Percentiles rank a stretch among this genome's conserved stretches.
Evolutionary conservation across 176 grass and related monocot species (phyloP).

Genomic region (Eleusine coracana): DNA sequence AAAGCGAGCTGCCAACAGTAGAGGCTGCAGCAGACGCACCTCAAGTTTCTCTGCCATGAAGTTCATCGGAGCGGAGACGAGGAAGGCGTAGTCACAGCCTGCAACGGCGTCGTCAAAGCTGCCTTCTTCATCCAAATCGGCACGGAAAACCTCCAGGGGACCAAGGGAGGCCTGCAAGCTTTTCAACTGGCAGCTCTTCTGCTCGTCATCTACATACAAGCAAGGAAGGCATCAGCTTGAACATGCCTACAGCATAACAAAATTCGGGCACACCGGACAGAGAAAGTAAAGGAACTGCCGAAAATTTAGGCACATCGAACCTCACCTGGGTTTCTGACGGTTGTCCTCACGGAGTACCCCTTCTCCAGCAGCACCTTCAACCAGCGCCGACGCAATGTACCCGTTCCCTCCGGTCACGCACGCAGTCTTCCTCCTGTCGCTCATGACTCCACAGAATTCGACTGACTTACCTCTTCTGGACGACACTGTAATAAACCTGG

Average conservation of each 20-base stretch:
- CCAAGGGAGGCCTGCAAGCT: slow-evolving; percentile 61
- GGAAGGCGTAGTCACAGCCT: slow-evolving; percentile 66
- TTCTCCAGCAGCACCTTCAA: slow-evolving; percentile 68
- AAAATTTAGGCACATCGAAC: not conserved
- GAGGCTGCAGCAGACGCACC: slow-evolving; percentile 14
- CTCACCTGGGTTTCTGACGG: slow-evolving; percentile 65
- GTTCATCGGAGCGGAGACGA: slow-evolving; percentile 72
- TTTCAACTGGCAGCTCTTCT: slow-evolving; percentile 50
- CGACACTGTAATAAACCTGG: too few relatives aligned
- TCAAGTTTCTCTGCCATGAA: slow-evolving; percentile 40
- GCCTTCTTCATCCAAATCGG: slow-evolving; percentile 58
- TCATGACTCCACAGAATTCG: too few relatives aligned
- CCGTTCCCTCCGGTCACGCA: slow-evolving; percentile 71
- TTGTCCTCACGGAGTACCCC: slow-evolving; percentile 60
- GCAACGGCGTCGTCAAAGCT: slow-evolving; percentile 68
- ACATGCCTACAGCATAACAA: too few relatives aligned
- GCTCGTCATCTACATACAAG: slow-evolving; percentile 20
- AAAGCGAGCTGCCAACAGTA: too few relatives aligned
- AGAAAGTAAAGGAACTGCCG: too few relatives aligned
- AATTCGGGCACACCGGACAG: too few relatives aligned
- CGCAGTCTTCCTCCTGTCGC: not conserved
- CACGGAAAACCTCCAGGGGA: slow-evolving; percentile 37
- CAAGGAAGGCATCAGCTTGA: too few relatives aligned
- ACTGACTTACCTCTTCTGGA: too few relatives aligned
- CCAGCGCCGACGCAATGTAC: slow-evolving; percentile 55